A percentile compares a stretch with the other conserved stretches of the same genome.
phyloP scores from a whole-genome alignment of 202 grass and related monocot genomes.

The Zoysia matrella region DNA sequence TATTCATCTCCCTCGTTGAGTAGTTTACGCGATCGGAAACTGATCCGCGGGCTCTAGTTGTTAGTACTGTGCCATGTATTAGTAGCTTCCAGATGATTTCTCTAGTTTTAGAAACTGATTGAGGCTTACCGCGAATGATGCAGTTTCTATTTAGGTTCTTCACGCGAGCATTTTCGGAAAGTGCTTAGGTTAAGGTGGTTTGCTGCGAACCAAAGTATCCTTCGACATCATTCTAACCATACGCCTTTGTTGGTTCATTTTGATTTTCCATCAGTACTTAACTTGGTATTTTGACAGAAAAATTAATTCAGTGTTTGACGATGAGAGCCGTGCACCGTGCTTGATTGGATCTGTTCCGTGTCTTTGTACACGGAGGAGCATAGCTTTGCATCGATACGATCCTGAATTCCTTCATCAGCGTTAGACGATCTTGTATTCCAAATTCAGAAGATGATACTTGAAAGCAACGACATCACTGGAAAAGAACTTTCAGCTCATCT shows the following conservation, averaged over 20 bases:
- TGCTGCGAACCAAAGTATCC: background rate
- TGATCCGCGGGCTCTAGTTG: background rate
- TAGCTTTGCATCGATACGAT: background rate
- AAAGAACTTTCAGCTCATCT: background rate
- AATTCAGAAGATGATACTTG: background rate
- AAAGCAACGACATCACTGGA: too few species aligned
- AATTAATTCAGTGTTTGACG: too few species aligned
- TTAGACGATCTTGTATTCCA: background rate
- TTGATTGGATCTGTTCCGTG: background rate
- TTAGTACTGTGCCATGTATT: background rate
- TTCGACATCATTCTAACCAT: background rate
- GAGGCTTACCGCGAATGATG: background rate
- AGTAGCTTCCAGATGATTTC: background rate
- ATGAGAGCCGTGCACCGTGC: background rate
- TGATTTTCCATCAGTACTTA: background rate
- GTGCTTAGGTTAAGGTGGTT: background rate
- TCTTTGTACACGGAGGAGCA: background rate
- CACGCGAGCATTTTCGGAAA: background rate
- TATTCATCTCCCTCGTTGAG: too few species aligned
- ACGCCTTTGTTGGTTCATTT: background rate
- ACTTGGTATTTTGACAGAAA: too few species aligned
- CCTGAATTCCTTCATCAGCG: background rate
- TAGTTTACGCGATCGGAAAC: background rate
- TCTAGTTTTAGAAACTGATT: background rate
- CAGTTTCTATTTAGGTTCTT: too few species aligned